These are phyloP conservation scores for Hordeum vulgare DNA, from an alignment of 176 grass and related monocot species.

Conservation along the genomic window MorexV3_pseudomolecules_assembly NC_058518.1:508665645-508666144, in stretches of 20 bases:
- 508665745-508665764: neutral
- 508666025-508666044: neutral
- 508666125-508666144: neutral
- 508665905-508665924: neutral
- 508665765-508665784: neutral
- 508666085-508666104: too few species aligned
- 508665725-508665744: neutral
- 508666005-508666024: neutral
- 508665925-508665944: too few species aligned
- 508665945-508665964: too few species aligned
- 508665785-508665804: neutral
- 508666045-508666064: neutral
- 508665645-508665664: too few species aligned
- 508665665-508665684: too few species aligned
- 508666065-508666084: neutral
- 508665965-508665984: too few species aligned
- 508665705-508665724: too few species aligned
- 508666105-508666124: neutral
- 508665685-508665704: too few species aligned
- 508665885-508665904: neutral
- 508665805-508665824: neutral
- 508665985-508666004: too few species aligned
- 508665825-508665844: neutral
- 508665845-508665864: neutral
- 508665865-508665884: neutral